Base-by-base conservation (phyloP, 768 basidiomycete genomes). In the Peribolospora kevripleyi region DNA sequence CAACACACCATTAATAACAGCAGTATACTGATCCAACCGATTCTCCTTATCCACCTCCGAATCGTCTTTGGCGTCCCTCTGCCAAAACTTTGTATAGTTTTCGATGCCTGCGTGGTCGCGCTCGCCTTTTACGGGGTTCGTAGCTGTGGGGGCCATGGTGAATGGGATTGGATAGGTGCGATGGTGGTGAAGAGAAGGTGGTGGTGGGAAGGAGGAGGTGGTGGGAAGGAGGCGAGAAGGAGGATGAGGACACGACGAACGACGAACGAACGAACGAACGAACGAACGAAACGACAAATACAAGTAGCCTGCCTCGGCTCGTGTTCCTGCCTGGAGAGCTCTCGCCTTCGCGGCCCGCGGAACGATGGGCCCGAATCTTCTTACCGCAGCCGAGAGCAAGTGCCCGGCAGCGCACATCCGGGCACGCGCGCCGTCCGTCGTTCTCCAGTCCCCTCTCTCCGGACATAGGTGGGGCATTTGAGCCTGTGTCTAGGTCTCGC, bases 21-120 rank as follows among this genome's bases (percentile, higher is more conserved):
- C 86, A 9, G 82, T 80, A 68, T 95, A 97, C 64, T 77, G 77
- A 45, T 76, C 76, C 48, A 88, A 69, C 57, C 91, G 76, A 63
- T 78, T 79, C 55, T 80, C 73, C 57, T 74, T 82, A 67, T 84
- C 75, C 9, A 68, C 70, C 4, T 73, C 71, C 51, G 66, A 69
- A 69, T 97, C 88, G 62, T 80, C 74, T 11, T 68, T 68, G 40
- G 77, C 71, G 67, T 91, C 82, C 65, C 81, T 80, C 59, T 88
- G 75, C 90, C 91, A 98, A 70, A 85, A 87, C 64, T 77, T 77
- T 61, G 81, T 81, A 71, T 98, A 97, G 68, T 77, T 79, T 65
- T 77, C 77, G 49, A 86, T 81, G 50, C 84, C 82, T 60, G 72
- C 69, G 60, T 72, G 70, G 51, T 77, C 69, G 52, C 81, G 79